A percentile compares a stretch with the other conserved stretches of the same genome.
Conservation (phyloP, 2,329 filamentous ascomycete genomes). For the Fusarium sp. region DNA sequence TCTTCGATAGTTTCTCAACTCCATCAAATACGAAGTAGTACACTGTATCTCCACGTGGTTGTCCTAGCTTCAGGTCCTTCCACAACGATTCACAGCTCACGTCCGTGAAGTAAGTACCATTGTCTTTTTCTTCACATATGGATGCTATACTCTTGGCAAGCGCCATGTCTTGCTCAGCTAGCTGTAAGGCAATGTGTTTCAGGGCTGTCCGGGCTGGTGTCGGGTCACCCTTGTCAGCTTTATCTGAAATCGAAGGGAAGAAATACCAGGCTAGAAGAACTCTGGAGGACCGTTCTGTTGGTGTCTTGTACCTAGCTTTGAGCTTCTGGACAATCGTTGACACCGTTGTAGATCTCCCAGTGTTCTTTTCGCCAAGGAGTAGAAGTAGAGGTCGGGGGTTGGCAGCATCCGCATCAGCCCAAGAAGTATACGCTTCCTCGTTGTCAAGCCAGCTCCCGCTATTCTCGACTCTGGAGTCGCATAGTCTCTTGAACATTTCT, state of each 20-base stretch:
- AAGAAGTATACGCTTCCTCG: neutral
- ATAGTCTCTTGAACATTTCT: neutral
- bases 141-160: neutral
- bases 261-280: neutral
- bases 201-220: neutral
- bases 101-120: neutral
- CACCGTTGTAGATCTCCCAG: neutral
- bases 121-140: neutral
- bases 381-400: neutral
- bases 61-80: neutral
- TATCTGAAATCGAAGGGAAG: neutral
- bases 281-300: neutral
- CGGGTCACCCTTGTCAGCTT: neutral
- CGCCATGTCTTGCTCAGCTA: neutral
- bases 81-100: neutral
- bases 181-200: neutral
- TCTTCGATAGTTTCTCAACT: neutral
- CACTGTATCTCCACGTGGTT: neutral
- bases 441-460: neutral
- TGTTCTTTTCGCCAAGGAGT: neutral
- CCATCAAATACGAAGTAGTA: neutral
- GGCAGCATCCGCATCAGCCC: neutral
- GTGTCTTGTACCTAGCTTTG: neutral
- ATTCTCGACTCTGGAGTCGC: neutral
- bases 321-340: neutral